Conservation (phyloP, 345 rosid genomes). For the Arabis hirsuta region DNA sequence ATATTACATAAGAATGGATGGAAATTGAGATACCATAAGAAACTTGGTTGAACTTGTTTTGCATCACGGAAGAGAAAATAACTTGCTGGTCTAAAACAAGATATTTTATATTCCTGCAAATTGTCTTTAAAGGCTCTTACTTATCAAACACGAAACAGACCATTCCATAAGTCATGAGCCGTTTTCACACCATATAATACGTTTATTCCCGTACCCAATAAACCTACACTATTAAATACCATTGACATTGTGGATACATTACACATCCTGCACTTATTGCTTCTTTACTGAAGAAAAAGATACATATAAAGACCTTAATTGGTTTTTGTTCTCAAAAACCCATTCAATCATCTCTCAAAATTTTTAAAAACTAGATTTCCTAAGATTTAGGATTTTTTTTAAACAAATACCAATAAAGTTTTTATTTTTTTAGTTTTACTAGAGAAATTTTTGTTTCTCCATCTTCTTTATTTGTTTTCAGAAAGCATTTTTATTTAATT, state of each 20-base stretch:
- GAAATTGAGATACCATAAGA: conserved; percentile 12
- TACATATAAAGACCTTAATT: not conserved
- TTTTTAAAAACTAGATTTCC: no score
- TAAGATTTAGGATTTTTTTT: no score
- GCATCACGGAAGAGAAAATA: conserved; percentile 17
- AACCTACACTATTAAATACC: conserved; percentile 16
- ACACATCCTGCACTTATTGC: conserved; percentile 14
- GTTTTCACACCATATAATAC: not conserved
- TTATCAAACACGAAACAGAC: conserved; percentile 17
- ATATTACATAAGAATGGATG: conserved; percentile 7
- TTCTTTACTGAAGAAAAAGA: not conserved
- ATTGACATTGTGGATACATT: conserved; percentile 6
- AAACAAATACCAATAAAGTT: no score
- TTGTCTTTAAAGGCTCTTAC: not conserved
- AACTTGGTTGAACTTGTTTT: conserved; percentile 12
- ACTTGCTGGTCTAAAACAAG: conserved; percentile 22
- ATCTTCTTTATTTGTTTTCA: no score
- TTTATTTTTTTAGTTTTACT: no score
- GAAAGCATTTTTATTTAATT: no score
- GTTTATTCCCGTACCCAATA: conserved; percentile 24
- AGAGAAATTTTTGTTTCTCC: no score
- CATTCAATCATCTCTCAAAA: no score
- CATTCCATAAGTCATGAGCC: conserved; percentile 23
- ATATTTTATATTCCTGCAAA: conserved; percentile 4
- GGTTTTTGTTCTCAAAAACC: no score